phyloP scores from a whole-genome alignment of 164 flowering plant genomes.

The Paratinospora sagittata region DNA sequence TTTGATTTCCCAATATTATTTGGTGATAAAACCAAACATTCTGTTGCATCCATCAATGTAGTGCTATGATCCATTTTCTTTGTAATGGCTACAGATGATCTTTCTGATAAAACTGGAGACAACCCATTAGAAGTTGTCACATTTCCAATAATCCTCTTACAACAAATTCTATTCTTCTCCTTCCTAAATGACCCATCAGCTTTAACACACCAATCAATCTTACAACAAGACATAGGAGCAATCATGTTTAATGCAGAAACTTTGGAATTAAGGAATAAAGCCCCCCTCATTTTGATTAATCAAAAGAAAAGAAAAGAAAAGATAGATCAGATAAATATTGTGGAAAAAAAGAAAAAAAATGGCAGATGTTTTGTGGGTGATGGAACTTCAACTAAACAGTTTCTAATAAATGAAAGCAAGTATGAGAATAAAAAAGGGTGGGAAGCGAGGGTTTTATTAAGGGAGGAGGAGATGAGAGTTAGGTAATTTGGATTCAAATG shows the following conservation, averaged over 20 bases:
- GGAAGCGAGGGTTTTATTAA: constrained; percentile 23
- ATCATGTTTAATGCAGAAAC: constrained; percentile 11
- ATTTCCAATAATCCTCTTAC: constrained; percentile 44
- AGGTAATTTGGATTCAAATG: constrained; percentile 25
- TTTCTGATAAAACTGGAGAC: constrained; percentile 32
- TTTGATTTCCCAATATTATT: constrained; percentile 40
- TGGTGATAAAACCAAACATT: constrained; percentile 43
- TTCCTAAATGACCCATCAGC: constrained; percentile 1
- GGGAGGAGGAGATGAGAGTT: constrained; percentile 43
- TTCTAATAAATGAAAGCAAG: constrained; percentile 35
- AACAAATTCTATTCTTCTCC: constrained; percentile 29
- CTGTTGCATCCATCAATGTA: constrained; percentile 29
- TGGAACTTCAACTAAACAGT: constrained; percentile 32
- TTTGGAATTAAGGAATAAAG: constrained; percentile 33
- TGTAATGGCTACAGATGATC: constrained; percentile 9
- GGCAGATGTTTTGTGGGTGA: constrained; percentile 17
- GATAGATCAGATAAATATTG: constrained; percentile 7
- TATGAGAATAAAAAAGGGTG: constrained; percentile 21
- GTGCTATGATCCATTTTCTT: constrained; percentile 16
- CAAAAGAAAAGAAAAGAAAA: neutral
- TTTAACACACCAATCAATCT: neutral
- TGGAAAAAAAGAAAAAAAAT: constrained; percentile 9
- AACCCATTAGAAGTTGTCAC: constrained; percentile 32
- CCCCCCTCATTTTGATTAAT: constrained; percentile 37
- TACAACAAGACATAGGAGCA: neutral